phyloP scores from a whole-genome alignment of 768 basidiomycete species.

The Xanthoconium stramineum region DNA sequence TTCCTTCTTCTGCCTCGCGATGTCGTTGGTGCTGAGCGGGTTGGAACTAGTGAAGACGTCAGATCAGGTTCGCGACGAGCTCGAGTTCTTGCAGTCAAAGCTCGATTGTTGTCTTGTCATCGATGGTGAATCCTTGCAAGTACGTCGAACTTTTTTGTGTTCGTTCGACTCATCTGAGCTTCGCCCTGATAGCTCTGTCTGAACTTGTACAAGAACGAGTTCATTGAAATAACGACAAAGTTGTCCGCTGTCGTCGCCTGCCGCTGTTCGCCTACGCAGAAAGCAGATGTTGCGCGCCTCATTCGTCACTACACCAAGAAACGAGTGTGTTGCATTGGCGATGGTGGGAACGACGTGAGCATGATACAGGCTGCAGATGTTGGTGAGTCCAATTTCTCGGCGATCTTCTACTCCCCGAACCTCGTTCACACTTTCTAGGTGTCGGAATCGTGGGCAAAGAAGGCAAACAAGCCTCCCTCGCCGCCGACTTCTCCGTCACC shows the following conservation, averaged over 20 bases:
- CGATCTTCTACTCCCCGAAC: background rate
- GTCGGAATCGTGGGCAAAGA: slow-evolving; percentile 99
- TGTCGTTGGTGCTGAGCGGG: slow-evolving; percentile 1
- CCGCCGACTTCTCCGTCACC: slow-evolving; percentile 96
- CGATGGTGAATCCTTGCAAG: slow-evolving; percentile 95
- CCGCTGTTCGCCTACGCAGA: slow-evolving; percentile 97
- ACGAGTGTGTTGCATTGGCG: slow-evolving; percentile 97
- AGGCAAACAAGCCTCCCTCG: slow-evolving; percentile 97
- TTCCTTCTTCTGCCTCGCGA: background rate
- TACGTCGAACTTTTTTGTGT: slow-evolving; percentile 29
- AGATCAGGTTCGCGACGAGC: slow-evolving; percentile 78
- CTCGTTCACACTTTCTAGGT: slow-evolving; percentile 42
- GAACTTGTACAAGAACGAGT: slow-evolving; percentile 87
- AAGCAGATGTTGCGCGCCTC: slow-evolving; percentile 93
- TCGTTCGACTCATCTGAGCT: background rate
- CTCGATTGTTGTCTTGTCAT: slow-evolving; percentile 97
- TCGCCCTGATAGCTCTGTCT: slow-evolving; percentile 67
- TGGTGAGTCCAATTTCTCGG: slow-evolving; percentile 51
- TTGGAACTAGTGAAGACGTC: slow-evolving; percentile 68
- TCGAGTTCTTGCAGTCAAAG: slow-evolving; percentile 93
- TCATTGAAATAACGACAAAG: slow-evolving; percentile 94
- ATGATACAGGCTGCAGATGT: slow-evolving; percentile 99
- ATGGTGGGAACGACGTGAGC: slow-evolving; percentile 98
- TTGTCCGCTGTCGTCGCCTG: slow-evolving; percentile 96
- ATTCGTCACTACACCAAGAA: slow-evolving; percentile 91